Evolutionary conservation across 2,329 filamentous ascomycete genomes (phyloP), one percentile per base, ranked within the genome.

Genomic region (Neonectria faginata): DNA sequence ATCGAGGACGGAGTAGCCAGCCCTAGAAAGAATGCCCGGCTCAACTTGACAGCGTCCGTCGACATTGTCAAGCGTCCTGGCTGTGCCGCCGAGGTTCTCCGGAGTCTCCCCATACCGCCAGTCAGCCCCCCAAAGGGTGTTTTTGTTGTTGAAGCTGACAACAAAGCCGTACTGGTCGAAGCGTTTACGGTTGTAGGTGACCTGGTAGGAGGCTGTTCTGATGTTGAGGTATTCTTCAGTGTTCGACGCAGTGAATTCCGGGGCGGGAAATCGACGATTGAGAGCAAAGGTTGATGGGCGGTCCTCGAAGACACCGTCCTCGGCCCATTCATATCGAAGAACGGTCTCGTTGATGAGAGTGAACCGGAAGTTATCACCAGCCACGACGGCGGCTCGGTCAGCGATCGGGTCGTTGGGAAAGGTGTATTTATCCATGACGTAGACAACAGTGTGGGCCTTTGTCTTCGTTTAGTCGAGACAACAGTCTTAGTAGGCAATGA

Each of bases 251-350:
- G 79, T 80, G 69, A 84, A 88, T 45, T 83, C 72, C 0, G 84
- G 81, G 1, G 65, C 62, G 1, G 81, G 76, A 27, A 85, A 75
- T 33, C 58, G 53, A 27, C 88, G 81, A 66, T 86, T 84, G 60
- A 87, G 79, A n/a, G 88, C 88, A 71, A 90, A 88, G 10, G 85
- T 85, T 0, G 87, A 89, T 0, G 86, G 85, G 5, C 88, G 83
- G 72, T 91, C 87, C 72, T 90, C 88, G 69, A 90, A 91, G 36
- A 78, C 71, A 53, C 84, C 82, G 66, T 90, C 87, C 11, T 81
- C 78, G 0, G 88, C 83, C 86, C 86, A 91, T 76, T 90, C 88
- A 66, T 86, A 89, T 33, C 88, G 85, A 29, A 90, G 67, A 2
- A 90, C 78, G 2, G 83, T 79, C 55, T 88, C 83, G 10, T 82